Evolutionary conservation across 345 rosid species (phyloP).

Genomic region (Pistacia integerrima): DNA sequence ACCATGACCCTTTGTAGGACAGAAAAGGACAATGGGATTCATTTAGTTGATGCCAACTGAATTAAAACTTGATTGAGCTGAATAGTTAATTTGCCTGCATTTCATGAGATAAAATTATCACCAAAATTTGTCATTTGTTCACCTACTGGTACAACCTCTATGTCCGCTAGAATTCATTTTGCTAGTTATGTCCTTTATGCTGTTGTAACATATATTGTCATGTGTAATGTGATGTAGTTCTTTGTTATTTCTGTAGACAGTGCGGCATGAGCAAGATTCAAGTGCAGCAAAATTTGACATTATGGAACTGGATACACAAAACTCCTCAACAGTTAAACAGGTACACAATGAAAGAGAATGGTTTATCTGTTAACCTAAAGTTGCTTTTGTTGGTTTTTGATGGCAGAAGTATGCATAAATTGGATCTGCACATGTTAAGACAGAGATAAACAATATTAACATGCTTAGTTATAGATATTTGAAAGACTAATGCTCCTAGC

Average conservation of each 20-base stretch:
- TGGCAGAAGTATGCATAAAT: neutral
- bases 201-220: neutral
- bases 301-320: slow-evolving; percentile 40
- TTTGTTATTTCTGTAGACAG: slow-evolving; percentile 36
- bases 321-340: slow-evolving; percentile 45
- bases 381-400: neutral
- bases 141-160: neutral
- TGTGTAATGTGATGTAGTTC: neutral
- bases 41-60: too few relatives aligned
- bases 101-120: too few relatives aligned
- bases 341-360: slow-evolving; percentile 15
- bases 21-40: too few relatives aligned
- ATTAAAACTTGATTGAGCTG: too few relatives aligned
- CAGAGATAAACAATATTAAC: too few relatives aligned
- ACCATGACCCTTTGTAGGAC: too few relatives aligned
- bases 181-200: neutral
- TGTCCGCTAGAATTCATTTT: neutral
- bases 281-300: slow-evolving; percentile 54
- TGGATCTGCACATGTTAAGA: neutral
- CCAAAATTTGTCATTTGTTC: neutral
- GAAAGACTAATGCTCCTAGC: neutral
- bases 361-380: neutral
- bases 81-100: too few relatives aligned
- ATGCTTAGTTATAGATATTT: too few relatives aligned
- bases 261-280: slow-evolving; percentile 43